Percentiles rank a stretch among this genome's conserved stretches.
Evolutionary conservation across 2,329 filamentous ascomycete species (phyloP).

Genomic region (Septoria petroselini): DNA sequence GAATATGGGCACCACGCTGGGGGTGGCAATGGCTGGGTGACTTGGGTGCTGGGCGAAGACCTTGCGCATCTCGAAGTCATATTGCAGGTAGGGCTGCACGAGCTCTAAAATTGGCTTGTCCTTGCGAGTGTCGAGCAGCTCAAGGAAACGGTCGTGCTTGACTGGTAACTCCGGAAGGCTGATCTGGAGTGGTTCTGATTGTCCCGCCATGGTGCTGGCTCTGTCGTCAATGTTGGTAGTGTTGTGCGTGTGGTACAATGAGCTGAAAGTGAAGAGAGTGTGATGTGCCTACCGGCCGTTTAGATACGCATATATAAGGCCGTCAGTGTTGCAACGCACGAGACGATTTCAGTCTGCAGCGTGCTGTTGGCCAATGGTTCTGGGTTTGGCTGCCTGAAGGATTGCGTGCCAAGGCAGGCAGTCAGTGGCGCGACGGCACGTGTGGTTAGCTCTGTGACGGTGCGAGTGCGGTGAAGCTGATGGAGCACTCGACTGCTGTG

Average conservation of each 20-base stretch:
- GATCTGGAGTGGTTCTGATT: constrained; percentile 18
- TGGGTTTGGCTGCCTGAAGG: no score
- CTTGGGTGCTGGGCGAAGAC: constrained; percentile 66
- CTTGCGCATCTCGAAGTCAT: constrained; percentile 64
- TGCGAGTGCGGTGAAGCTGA: no score
- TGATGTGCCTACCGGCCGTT: not conserved
- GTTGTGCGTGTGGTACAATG: not conserved
- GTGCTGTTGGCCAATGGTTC: no score
- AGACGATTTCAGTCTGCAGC: no score
- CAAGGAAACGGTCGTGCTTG: constrained; percentile 44
- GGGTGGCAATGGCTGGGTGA: constrained; percentile 55
- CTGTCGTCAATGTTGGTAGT: not conserved
- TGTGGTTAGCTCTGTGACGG: no score
- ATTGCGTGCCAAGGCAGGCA: no score
- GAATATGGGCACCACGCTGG: constrained; percentile 68
- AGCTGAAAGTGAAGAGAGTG: not conserved
- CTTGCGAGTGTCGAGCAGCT: constrained; percentile 56
- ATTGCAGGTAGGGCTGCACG: constrained; percentile 63
- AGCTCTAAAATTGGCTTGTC: constrained; percentile 56
- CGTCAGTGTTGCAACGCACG: not conserved
- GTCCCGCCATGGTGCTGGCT: constrained; percentile 15
- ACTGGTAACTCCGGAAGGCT: constrained; percentile 40
- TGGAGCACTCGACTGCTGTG: no score
- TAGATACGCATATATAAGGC: constrained; percentile 1
- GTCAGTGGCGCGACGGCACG: no score